A percentile compares a stretch with the other conserved stretches of the same genome.
phyloP scores from a whole-genome alignment of 768 basidiomycete genomes.

The Xerocomus potaroensis region DNA sequence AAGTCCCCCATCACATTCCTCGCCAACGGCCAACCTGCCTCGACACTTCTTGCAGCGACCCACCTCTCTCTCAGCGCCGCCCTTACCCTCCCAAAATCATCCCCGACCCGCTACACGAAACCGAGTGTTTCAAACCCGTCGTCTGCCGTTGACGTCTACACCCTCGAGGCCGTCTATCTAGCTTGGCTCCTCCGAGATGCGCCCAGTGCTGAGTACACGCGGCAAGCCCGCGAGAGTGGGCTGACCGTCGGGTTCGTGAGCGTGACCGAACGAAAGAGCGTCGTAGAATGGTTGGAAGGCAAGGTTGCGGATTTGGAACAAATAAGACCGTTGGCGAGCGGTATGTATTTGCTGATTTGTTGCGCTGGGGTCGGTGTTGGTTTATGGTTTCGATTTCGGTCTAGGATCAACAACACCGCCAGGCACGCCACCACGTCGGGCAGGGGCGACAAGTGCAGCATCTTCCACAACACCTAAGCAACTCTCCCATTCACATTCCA shows the following conservation, averaged over 20 bases:
- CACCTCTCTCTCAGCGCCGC: conserved; percentile 57
- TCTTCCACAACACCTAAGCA: conserved; percentile 24
- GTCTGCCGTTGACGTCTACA: conserved; percentile 53
- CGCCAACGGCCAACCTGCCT: conserved; percentile 33
- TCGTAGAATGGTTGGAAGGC: conserved; percentile 84
- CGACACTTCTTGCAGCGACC: conserved; percentile 53
- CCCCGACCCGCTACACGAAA: conserved; percentile 74
- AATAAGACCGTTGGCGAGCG: conserved; percentile 21
- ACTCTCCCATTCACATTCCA: conserved; percentile 16
- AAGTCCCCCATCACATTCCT: conserved; percentile 48
- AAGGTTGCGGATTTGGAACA: conserved; percentile 28
- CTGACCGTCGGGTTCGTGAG: conserved; percentile 74
- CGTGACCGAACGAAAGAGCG: conserved; percentile 80
- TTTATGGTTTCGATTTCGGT: background rate
- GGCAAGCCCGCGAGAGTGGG: conserved; percentile 72
- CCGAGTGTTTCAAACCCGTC: conserved; percentile 40
- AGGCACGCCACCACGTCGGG: conserved; percentile 46
- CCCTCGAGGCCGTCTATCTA: conserved; percentile 79
- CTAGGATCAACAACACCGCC: conserved; percentile 58
- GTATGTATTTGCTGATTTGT: conserved; percentile 4
- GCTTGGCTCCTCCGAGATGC: conserved; percentile 76
- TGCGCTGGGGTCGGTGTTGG: background rate
- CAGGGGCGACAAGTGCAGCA: conserved; percentile 6
- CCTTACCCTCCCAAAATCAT: conserved; percentile 61
- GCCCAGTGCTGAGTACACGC: conserved; percentile 83